Percentiles rank a stretch among this genome's conserved stretches.
Evolutionary conservation across 225 moss, liverwort and hornwort species (phyloP).

Genomic region (Physcomitrellopsis africana): DNA sequence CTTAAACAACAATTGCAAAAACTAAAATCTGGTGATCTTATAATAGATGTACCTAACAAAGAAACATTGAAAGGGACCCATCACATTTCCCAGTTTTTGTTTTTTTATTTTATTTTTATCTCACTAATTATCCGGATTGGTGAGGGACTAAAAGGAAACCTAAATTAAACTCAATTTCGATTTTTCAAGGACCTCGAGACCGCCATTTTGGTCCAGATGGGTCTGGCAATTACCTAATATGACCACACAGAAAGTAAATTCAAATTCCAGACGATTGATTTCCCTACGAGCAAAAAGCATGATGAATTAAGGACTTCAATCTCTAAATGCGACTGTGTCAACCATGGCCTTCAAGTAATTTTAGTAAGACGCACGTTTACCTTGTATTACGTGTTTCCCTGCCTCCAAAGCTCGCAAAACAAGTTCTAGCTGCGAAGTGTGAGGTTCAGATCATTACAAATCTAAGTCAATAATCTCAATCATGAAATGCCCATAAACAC

Average conservation of each 20-base stretch:
- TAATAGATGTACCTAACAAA: not conserved
- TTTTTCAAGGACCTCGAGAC: too few relatives aligned
- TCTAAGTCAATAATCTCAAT: not conserved
- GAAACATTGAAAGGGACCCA: too few relatives aligned
- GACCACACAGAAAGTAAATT: too few relatives aligned
- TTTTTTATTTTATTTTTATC: too few relatives aligned
- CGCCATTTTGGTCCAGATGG: too few relatives aligned
- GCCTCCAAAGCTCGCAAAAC: conserved; percentile 75
- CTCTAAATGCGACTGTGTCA: conserved; percentile 6
- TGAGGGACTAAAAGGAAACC: too few relatives aligned
- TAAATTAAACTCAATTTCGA: too few relatives aligned
- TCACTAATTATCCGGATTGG: too few relatives aligned
- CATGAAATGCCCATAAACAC: not conserved
- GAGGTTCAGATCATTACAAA: not conserved
- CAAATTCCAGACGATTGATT: not conserved
- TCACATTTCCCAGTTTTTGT: too few relatives aligned
- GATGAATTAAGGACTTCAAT: not conserved
- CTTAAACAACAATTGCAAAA: not conserved
- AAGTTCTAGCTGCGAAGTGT: conserved; percentile 66
- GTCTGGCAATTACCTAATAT: too few relatives aligned
- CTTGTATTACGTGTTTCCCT: conserved; percentile 96
- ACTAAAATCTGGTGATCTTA: not conserved
- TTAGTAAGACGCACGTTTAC: conserved; percentile 30
- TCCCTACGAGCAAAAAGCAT: not conserved
- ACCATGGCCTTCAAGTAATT: not conserved